Evolutionary conservation across 2,329 filamentous ascomycete species (phyloP).

Genomic region (Aspergillus fructus): DNA sequence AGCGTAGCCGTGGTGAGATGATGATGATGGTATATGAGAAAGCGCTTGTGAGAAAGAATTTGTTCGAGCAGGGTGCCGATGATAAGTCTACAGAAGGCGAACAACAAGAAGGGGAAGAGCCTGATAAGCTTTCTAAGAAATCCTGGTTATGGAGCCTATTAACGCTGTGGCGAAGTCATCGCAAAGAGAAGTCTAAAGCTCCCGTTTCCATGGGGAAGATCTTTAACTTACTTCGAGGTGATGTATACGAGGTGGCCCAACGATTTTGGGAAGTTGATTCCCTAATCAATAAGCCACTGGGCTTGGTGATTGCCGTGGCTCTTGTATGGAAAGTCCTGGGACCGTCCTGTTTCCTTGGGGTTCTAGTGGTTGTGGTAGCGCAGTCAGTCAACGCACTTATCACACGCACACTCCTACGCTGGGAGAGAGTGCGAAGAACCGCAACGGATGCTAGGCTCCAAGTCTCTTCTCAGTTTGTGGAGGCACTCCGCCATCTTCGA

Average conservation of each 20-base stretch:
- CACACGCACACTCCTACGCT: conserved; percentile 64
- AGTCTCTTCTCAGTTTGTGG: conserved; percentile 80
- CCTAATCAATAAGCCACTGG: conserved; percentile 74
- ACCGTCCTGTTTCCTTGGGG: conserved; percentile 72
- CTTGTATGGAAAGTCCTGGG: conserved; percentile 79
- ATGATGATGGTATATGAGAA: conserved; percentile 84
- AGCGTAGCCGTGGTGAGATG: conserved; percentile 80
- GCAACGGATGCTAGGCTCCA: conserved; percentile 78
- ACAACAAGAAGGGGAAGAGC: conserved; percentile 10
- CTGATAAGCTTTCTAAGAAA: conserved; percentile 17
- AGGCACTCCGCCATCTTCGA: conserved; percentile 75
- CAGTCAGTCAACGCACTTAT: conserved; percentile 69
- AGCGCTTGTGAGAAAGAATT: conserved; percentile 65
- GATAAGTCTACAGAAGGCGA: conserved; percentile 25
- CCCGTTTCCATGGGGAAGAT: conserved; percentile 87
- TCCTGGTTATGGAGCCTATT: conserved; percentile 28
- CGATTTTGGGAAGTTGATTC: conserved; percentile 82
- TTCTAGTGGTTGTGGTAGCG: conserved; percentile 67
- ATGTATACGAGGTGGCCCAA: conserved; percentile 40
- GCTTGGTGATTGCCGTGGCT: conserved; percentile 69
- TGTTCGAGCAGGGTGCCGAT: conserved; percentile 37
- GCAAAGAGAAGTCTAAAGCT: conserved; percentile 41
- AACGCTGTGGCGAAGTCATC: conserved; percentile 23
- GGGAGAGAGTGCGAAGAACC: conserved; percentile 68
- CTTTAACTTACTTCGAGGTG: conserved; percentile 74